Percentiles rank a stretch among this genome's conserved stretches.
phyloP scores from a whole-genome alignment of 108 stramenopile genomes.

The Cyclotella baltica region DNA sequence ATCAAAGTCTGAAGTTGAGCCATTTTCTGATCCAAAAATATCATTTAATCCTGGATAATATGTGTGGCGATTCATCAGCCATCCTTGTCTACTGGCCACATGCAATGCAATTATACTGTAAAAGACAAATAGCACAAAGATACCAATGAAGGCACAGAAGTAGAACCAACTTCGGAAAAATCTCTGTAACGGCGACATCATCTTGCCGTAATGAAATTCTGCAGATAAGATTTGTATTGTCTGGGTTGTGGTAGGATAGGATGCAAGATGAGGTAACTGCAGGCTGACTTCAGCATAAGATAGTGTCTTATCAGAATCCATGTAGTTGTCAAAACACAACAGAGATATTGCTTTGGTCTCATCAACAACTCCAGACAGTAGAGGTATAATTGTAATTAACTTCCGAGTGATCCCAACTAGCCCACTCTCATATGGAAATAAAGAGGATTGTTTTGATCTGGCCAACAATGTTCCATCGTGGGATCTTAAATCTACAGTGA shows the following conservation, averaged over 20 bases:
- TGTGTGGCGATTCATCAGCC: slow-evolving; percentile 8
- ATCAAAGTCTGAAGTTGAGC: slow-evolving; percentile 2
- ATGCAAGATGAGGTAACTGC: slow-evolving; percentile 46
- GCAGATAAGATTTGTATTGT: slow-evolving; percentile 59
- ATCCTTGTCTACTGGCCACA: slow-evolving; percentile 18
- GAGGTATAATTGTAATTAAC: slow-evolving; percentile 55
- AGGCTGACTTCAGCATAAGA: slow-evolving; percentile 52
- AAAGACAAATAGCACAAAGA: slow-evolving; percentile 50
- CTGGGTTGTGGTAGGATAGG: slow-evolving; percentile 51
- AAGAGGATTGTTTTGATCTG: slow-evolving; percentile 62
- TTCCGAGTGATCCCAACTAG: slow-evolving; percentile 71
- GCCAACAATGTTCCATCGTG: slow-evolving; percentile 62
- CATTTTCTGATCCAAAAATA: slow-evolving; percentile 29
- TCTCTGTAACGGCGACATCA: slow-evolving; percentile 66
- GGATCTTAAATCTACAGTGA: slow-evolving; percentile 59
- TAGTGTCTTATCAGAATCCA: slow-evolving; percentile 50
- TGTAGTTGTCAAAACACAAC: slow-evolving; percentile 75
- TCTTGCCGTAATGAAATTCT: slow-evolving; percentile 74
- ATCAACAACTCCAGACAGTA: slow-evolving; percentile 65
- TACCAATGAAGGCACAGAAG: slow-evolving; percentile 63
- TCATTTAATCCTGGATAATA: slow-evolving; percentile 27
- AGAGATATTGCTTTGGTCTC: slow-evolving; percentile 71
- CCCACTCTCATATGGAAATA: slow-evolving; percentile 77
- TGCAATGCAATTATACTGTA: slow-evolving; percentile 29
- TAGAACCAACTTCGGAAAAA: slow-evolving; percentile 76